phyloP scores from a whole-genome alignment of 2,329 filamentous ascomycete genomes.

The Hyphodiscus sp. region DNA sequence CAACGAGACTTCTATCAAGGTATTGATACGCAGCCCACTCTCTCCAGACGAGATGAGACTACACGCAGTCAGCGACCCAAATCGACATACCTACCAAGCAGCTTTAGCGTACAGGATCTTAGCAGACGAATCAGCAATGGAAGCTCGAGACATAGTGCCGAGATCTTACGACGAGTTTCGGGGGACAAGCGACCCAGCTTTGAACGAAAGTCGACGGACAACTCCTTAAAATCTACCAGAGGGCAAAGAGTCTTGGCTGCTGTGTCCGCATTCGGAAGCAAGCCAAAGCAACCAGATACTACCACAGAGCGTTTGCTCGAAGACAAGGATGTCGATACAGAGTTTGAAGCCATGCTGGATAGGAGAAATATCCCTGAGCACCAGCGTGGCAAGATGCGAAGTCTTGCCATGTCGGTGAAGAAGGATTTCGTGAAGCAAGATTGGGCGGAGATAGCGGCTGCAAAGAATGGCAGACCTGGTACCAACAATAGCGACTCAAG shows the following conservation, averaged over 20 bases:
- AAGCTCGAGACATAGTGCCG: constrained; percentile 22
- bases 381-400: constrained; percentile 91
- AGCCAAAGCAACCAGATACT: constrained; percentile 34
- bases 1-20: constrained; percentile 27
- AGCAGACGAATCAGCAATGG: constrained; percentile 22
- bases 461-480: constrained; percentile 37
- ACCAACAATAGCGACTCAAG: constrained; percentile 35
- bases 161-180: constrained; percentile 21
- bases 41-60: constrained; percentile 18
- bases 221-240: constrained; percentile 35
- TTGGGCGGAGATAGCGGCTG: constrained; percentile 60
- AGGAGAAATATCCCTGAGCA: constrained; percentile 90
- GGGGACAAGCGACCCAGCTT: constrained; percentile 20
- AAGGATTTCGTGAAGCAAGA: constrained; percentile 92
- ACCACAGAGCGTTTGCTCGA: constrained; percentile 32
- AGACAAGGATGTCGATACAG: constrained; percentile 48
- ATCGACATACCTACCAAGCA: constrained; percentile 29
- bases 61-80: constrained; percentile 20
- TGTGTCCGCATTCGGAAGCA: constrained; percentile 55
- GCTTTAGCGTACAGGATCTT: constrained; percentile 30
- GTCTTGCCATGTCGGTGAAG: constrained; percentile 82
- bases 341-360: constrained; percentile 63
- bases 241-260: constrained; percentile 55
- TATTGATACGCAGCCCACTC: constrained; percentile 21
- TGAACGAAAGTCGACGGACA: constrained; percentile 20